Evolutionary conservation across 2,329 filamentous ascomycete genomes (phyloP), one percentile per base, ranked within the genome.

Genomic region (Pseudogymnoascus destructans): DNA sequence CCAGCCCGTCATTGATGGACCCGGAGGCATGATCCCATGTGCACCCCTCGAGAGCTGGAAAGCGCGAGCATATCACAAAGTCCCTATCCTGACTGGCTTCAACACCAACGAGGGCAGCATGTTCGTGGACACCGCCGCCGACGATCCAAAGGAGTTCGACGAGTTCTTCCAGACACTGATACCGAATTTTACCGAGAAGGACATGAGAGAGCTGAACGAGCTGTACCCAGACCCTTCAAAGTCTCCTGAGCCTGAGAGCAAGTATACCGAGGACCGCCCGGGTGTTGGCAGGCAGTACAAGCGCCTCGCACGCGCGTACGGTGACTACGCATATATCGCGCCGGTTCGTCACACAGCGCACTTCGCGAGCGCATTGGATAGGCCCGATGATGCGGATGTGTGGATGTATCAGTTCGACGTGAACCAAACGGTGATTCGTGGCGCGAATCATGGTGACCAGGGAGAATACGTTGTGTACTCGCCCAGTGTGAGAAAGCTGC

Each of bases 81-180:
- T 84, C 6, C 80, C 82, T 6, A 76, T 89, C 55, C 71, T 89
- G 55, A 87, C 84, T 0, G 85, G 85, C 6, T 89, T 83, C 73
- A 84, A 83, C 69, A 79, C 80, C 36, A 82, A 88, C 65, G 86
- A 89, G 68, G 86, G 85, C 13, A 77, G 81, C 0, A 68, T 75
- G 35, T 89, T 88, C 66, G 78, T 87, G 0, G 78, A 82, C 0
- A 68, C 72, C 11, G 64, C 68, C 5, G 73, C 78, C 57, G 70
- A 73, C 11, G 73, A 72, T 2, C 71, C 76, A 9, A 70, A 68
- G 0, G 75, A 82, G 9, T 85, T 87, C 66, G 73, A 73, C 2
- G 60, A 68, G 2, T 87, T 88, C 69, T 87, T 87, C 73, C 67
- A 70, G 0, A 73, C 70, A 0, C 75, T 89, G 8, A 75, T 89